These are phyloP conservation scores for Geranium brycei DNA, from an alignment of 345 rosid genomes.

Conservation along the genomic window DNA sequence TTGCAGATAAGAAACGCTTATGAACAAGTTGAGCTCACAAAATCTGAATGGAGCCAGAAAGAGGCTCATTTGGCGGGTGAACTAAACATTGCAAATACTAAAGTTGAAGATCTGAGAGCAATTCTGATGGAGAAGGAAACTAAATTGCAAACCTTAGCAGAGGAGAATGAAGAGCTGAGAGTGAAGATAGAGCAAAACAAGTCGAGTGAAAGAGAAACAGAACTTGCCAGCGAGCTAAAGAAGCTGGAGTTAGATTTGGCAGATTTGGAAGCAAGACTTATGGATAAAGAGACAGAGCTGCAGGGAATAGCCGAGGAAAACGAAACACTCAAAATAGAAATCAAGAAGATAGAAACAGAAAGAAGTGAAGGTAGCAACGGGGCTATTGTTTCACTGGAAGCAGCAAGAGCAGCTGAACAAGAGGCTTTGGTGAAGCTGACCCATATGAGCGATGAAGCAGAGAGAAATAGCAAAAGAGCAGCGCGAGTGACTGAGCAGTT, in stretches of 20 bases:
- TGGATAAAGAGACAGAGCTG: constrained; percentile 46
- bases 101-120: constrained; percentile 42
- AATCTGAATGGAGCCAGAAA: constrained; percentile 42
- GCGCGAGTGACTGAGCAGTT: constrained; percentile 51
- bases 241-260: constrained; percentile 15
- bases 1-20: constrained; percentile 75
- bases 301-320: constrained; percentile 34
- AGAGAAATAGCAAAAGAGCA: constrained; percentile 52
- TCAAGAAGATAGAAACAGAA: constrained; percentile 40
- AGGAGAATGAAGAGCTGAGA: no score
- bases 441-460: constrained; percentile 55
- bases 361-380: constrained; percentile 29
- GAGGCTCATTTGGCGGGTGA: constrained; percentile 45
- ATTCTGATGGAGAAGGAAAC: constrained; percentile 49
- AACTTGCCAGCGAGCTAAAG: no score
- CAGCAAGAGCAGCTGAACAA: constrained; percentile 39
- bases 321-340: constrained; percentile 40
- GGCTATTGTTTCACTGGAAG: constrained; percentile 27
- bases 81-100: constrained; percentile 27
- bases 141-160: constrained; percentile 20
- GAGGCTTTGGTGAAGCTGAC: constrained; percentile 55
- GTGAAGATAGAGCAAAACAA: constrained; percentile 8
- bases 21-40: constrained; percentile 52
- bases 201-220: neutral
- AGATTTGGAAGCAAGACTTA: constrained; percentile 36